Percentiles rank a stretch among this genome's conserved stretches.
phyloP scores from a whole-genome alignment of 2,329 filamentous ascomycete species.

The Clarireedia homoeocarpa region DNA sequence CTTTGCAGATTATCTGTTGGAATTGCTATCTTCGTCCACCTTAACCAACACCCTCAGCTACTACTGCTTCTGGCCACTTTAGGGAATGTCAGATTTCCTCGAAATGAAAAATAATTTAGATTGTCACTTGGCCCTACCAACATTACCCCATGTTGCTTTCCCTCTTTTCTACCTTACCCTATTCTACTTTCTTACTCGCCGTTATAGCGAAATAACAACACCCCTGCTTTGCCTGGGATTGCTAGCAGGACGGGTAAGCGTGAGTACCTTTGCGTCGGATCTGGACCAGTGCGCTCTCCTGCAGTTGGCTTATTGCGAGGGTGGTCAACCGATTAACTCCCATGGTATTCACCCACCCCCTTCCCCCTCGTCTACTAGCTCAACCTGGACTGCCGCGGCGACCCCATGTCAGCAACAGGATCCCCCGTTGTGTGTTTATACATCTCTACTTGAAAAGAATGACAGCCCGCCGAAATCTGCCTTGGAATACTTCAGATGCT shows the following conservation, averaged over 20 bases:
- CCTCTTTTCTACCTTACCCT: neutral
- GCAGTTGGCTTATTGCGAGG: conserved; percentile 8
- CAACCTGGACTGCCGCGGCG: conserved; percentile 2
- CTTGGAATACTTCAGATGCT: conserved; percentile 8
- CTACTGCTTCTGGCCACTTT: neutral
- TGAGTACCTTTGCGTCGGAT: conserved; percentile 6
- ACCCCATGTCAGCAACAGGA: conserved; percentile 4
- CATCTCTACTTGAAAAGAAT: conserved; percentile 7
- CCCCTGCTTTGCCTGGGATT: neutral
- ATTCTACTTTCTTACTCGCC: neutral
- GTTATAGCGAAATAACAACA: neutral
- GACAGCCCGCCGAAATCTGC: conserved; percentile 5
- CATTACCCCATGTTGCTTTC: conserved; percentile 1
- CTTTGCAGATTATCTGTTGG: conserved; percentile 1
- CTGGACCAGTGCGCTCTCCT: conserved; percentile 5
- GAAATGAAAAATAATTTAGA: neutral
- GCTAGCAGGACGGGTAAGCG: neutral
- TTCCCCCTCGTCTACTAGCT: neutral
- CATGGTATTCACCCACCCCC: conserved; percentile 2
- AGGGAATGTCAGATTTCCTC: neutral
- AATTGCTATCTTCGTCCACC: neutral
- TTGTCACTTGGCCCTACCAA: neutral
- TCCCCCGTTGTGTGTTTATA: conserved; percentile 7
- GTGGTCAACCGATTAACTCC: neutral
- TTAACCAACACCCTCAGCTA: neutral